Percentiles rank a stretch among this genome's conserved stretches.
These are phyloP conservation scores for Plectosphaerella plurivora DNA, from an alignment of 2,329 filamentous ascomycete genomes.

Conservation along the genomic window DNA sequence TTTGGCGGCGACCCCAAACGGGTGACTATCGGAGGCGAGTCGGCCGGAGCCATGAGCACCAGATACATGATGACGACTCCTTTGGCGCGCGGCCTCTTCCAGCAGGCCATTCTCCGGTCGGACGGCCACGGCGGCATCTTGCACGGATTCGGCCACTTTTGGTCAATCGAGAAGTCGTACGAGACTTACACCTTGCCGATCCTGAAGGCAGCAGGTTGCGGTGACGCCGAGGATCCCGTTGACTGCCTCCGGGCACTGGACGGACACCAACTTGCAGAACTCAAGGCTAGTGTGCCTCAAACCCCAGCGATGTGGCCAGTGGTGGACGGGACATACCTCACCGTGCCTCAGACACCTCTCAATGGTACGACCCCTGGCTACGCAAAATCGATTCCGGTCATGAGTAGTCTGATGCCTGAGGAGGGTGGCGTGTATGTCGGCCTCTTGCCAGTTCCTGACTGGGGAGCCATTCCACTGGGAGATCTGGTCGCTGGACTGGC, in stretches of 20 bases:
- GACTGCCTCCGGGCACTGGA: conserved; percentile 43
- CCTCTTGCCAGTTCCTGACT: not conserved
- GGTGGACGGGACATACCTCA: conserved; percentile 52
- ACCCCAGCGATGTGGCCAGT: conserved; percentile 46
- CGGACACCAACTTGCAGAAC: not conserved
- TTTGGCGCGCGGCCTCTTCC: conserved; percentile 37
- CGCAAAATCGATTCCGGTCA: not conserved
- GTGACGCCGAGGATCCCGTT: conserved; percentile 41
- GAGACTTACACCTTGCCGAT: conserved; percentile 43
- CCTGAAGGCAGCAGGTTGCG: conserved; percentile 47
- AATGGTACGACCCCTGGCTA: not conserved
- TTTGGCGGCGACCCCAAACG: conserved; percentile 41
- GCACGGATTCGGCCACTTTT: conserved; percentile 56
- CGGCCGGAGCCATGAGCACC: conserved; percentile 46
- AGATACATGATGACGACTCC: conserved; percentile 45
- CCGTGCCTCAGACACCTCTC: conserved; percentile 1
- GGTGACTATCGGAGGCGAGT: conserved; percentile 47
- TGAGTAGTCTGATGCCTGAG: not conserved
- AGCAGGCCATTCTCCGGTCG: conserved; percentile 23
- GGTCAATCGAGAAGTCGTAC: conserved; percentile 49
- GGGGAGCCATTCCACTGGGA: not conserved
- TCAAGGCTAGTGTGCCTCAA: not conserved
- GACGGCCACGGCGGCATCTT: conserved; percentile 32
- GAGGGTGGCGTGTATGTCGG: not conserved
- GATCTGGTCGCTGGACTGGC: not conserved